Evolutionary conservation across 2,329 filamentous ascomycete species (phyloP), one percentile per base, ranked within the genome.

Genomic region (Tolypocladium nubicola): DNA sequence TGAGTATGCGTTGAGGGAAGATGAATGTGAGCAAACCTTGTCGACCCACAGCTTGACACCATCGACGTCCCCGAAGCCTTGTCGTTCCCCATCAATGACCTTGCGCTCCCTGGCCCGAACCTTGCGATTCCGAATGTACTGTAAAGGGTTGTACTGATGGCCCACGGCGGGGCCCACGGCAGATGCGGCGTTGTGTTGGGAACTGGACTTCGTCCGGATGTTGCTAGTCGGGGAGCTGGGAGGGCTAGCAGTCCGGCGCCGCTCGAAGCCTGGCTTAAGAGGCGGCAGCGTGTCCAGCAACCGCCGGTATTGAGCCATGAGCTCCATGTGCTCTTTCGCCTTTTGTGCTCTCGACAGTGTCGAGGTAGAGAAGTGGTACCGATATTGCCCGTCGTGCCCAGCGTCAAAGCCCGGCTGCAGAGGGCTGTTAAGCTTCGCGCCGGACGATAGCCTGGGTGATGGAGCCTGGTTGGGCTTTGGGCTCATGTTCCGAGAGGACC

Each of bases 121-220:
- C 68, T 92, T 93, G 53, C 93, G 83, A 67, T 99, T 97, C 23
- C 94, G 86, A 57, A 97, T 88, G 64, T 90, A 90, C 70, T 97
- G 94, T 30, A 99, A 74, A 5, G 93, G 94, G 68, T 99, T 96
- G 69, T 97, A 97, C 2, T 78, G 74, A 55, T 92, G 85, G 5
- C 88, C 88, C 9, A 86, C 70, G 58, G 33, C 5, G 63, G 74
- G 85, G 5, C 88, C 88, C 9, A 86, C 70, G 58, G 33, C 5
- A 63, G 74, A 54, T 61, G 26, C 71, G 70, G 56, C 70, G 59
- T 58, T 69, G 56, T 64, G 75, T 38, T 62, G 58, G 5, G 59
- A 61, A 23, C 61, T 61, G 50, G 64, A 64, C 6, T 56, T 62
- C 37, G 59, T 73, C 65, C 45, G 45, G 23, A 60, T 74, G 30